Evolutionary conservation across 164 flowering plant species (phyloP).

Genomic region (Amborella trichopoda): DNA sequence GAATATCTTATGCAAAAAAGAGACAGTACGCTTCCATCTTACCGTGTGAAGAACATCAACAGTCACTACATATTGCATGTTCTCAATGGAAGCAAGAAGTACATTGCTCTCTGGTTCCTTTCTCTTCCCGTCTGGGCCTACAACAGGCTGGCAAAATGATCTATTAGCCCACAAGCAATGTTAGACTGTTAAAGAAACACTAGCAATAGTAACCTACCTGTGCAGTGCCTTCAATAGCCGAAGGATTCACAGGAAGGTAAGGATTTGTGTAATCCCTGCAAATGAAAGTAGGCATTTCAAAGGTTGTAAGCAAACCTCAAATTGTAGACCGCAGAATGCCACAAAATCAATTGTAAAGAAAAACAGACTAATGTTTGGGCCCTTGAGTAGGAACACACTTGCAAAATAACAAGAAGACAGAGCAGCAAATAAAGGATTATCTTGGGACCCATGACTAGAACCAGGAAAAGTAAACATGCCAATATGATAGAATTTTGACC

Average conservation of each 20-base stretch:
- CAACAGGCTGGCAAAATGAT: constrained; percentile 31
- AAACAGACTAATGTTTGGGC: not conserved
- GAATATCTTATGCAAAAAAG: not conserved
- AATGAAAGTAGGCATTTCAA: not conserved
- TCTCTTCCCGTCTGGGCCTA: constrained; percentile 84
- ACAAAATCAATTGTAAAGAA: not conserved
- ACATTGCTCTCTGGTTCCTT: constrained; percentile 81
- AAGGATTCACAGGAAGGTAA: constrained; percentile 78
- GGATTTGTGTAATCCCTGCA: constrained; percentile 93
- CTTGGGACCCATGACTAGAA: too few relatives aligned
- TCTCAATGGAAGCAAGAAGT: constrained; percentile 84
- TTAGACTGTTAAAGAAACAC: not conserved
- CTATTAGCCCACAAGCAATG: constrained; percentile 10
- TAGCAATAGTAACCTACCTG: constrained; percentile 34
- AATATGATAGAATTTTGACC: too few relatives aligned
- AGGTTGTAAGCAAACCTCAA: too few relatives aligned
- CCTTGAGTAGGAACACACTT: too few relatives aligned
- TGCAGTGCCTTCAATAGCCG: constrained; percentile 70
- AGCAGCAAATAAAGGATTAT: too few relatives aligned
- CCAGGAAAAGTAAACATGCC: too few relatives aligned
- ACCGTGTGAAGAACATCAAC: constrained; percentile 89
- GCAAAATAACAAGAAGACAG: too few relatives aligned
- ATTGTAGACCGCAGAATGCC: too few relatives aligned
- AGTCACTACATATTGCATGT: constrained; percentile 92
- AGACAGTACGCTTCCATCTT: not conserved